phyloP scores from a whole-genome alignment of 176 grass and related monocot genomes.

The Neostapfia colusana region DNA sequence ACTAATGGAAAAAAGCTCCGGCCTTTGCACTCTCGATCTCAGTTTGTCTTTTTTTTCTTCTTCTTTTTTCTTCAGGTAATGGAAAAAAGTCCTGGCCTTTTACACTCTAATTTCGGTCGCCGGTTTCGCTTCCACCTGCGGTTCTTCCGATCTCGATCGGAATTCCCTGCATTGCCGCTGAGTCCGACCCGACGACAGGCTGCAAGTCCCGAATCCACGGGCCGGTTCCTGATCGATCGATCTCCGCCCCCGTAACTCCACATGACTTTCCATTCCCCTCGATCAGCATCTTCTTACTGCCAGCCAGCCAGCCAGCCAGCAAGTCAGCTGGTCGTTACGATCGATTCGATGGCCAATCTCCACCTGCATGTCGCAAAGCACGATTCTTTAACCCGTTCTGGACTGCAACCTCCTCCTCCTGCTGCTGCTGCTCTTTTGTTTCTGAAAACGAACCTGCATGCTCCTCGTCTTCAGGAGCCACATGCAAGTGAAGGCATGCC shows the following conservation, averaged over 20 bases:
- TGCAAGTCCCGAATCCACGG: background rate
- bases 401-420: background rate
- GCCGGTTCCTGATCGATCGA: background rate
- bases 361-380: constrained; percentile 20
- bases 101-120: background rate
- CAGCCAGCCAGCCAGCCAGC: background rate
- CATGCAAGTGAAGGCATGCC: background rate
- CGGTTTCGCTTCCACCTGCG: background rate
- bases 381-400: background rate
- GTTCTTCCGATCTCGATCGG: background rate
- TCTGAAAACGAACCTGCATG: too few relatives aligned
- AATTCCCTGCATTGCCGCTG: constrained; percentile 10
- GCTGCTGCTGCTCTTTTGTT: background rate
- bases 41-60: too few relatives aligned
- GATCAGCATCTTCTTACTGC: background rate
- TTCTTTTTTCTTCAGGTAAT: too few relatives aligned
- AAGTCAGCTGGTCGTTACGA: background rate
- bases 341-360: background rate
- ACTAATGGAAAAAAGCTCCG: background rate
- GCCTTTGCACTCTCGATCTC: background rate
- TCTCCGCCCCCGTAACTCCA: background rate
- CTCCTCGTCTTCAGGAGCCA: background rate
- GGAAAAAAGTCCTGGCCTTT: background rate
- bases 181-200: too few relatives aligned
- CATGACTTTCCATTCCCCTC: background rate